A percentile compares a stretch with the other conserved stretches of the same genome.
phyloP scores from a whole-genome alignment of 306 rosid species.

The Prunus salicina region DNA sequence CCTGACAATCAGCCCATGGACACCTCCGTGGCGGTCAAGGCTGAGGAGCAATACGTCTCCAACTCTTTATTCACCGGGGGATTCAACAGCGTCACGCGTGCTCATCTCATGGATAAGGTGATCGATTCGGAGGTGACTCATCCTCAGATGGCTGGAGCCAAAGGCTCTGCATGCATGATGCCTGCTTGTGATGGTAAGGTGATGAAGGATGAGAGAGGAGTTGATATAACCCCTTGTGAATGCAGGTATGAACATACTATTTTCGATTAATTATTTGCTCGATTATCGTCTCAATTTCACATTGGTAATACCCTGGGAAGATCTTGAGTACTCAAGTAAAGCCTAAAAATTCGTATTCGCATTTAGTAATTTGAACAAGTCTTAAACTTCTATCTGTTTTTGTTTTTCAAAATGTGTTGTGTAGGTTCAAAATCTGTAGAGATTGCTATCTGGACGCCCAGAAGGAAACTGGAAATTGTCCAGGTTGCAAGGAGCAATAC shows the following conservation, averaged over 20 bases:
- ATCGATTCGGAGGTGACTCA: slow-evolving; percentile 82
- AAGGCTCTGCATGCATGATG: slow-evolving; percentile 73
- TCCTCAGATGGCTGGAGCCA: slow-evolving; percentile 96
- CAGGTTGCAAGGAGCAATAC: slow-evolving; percentile 88
- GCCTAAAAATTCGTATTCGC: not conserved
- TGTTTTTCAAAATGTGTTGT: not conserved
- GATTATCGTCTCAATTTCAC: not conserved
- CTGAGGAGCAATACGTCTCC: slow-evolving; percentile 86
- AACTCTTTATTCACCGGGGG: slow-evolving; percentile 87
- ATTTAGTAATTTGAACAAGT: not conserved
- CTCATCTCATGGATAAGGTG: slow-evolving; percentile 91
- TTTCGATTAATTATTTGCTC: not conserved
- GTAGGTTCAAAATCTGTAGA: slow-evolving; percentile 85
- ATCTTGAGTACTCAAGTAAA: not conserved
- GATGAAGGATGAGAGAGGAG: slow-evolving; percentile 91
- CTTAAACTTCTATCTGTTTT: not conserved
- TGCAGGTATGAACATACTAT: slow-evolving; percentile 58
- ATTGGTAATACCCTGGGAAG: not conserved
- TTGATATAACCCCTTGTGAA: slow-evolving; percentile 73
- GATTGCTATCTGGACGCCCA: slow-evolving; percentile 83
- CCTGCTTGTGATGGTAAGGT: slow-evolving; percentile 78
- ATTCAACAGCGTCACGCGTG: slow-evolving; percentile 84
- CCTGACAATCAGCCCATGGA: slow-evolving; percentile 89
- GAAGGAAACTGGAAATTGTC: slow-evolving; percentile 62
- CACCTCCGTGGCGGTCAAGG: slow-evolving; percentile 66